Conservation (phyloP, 2,329 filamentous ascomycete genomes). For the Aureobasidium namibiae region DNA sequence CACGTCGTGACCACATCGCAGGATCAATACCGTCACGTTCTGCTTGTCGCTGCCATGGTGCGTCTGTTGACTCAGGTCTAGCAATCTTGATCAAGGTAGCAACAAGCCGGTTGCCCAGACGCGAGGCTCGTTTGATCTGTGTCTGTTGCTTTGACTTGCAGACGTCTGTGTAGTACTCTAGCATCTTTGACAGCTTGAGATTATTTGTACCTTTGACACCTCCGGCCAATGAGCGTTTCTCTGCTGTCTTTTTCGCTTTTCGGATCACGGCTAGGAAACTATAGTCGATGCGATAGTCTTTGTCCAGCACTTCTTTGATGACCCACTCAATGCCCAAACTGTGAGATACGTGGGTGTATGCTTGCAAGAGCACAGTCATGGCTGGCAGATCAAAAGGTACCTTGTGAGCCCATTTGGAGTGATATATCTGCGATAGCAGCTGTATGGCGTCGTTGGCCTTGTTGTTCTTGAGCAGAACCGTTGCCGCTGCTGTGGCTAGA, state of each 20-base stretch:
- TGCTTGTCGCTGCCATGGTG: background rate
- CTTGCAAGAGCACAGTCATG: slow-evolving; percentile 26
- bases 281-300: slow-evolving; percentile 22
- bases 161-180: background rate
- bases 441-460: slow-evolving; percentile 21
- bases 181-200: background rate
- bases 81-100: background rate
- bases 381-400: slow-evolving; percentile 22
- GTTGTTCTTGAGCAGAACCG: slow-evolving; percentile 21
- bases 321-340: slow-evolving; percentile 22
- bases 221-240: background rate
- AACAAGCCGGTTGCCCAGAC: slow-evolving; percentile 1
- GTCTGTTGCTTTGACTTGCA: background rate
- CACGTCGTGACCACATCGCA: background rate
- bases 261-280: slow-evolving; percentile 17
- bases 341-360: slow-evolving; percentile 17
- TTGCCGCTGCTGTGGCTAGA: slow-evolving; percentile 24
- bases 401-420: slow-evolving; percentile 18
- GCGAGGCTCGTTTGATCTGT: background rate
- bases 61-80: background rate
- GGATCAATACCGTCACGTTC: background rate
- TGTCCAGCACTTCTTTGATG: slow-evolving; percentile 21
- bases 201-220: background rate
- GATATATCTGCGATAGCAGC: slow-evolving; percentile 22
- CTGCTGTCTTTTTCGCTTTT: background rate